Conservation (phyloP, 371 early-diverging fungal genomes). For the Haplosporangium sp. region DNA sequence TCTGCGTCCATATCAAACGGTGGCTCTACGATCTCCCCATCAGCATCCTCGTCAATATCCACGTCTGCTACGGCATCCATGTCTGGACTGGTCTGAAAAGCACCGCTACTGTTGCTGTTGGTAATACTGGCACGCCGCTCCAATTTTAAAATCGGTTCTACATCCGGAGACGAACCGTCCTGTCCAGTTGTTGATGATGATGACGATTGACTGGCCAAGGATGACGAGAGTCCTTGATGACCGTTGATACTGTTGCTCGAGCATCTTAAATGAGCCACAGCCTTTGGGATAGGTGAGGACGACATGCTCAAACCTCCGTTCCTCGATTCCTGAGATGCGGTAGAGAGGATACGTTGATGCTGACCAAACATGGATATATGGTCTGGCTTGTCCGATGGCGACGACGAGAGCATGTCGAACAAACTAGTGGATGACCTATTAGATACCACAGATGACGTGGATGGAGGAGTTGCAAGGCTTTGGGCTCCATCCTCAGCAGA, state of each 20-base stretch:
- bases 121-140: neutral
- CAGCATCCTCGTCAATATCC: neutral
- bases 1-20: neutral
- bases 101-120: neutral
- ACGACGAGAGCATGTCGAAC: constrained; percentile 7
- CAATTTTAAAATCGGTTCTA: no score
- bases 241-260: constrained; percentile 15
- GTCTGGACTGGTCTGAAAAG: constrained; percentile 19
- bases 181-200: no score
- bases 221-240: neutral
- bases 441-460: constrained; percentile 6
- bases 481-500: constrained; percentile 1
- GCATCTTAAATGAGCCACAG: constrained; percentile 10
- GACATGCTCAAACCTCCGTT: constrained; percentile 1
- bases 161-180: no score
- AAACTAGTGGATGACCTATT: neutral
- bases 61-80: neutral
- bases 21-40: neutral
- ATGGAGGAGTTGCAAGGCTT: neutral
- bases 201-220: no score
- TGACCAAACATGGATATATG: neutral
- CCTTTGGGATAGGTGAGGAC: constrained; percentile 12
- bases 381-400: neutral
- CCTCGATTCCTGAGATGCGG: constrained; percentile 17
- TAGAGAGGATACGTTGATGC: constrained; percentile 9